Conservation (phyloP, 192 early-diverging fungal species). For the Backusella psychrophila region DNA sequence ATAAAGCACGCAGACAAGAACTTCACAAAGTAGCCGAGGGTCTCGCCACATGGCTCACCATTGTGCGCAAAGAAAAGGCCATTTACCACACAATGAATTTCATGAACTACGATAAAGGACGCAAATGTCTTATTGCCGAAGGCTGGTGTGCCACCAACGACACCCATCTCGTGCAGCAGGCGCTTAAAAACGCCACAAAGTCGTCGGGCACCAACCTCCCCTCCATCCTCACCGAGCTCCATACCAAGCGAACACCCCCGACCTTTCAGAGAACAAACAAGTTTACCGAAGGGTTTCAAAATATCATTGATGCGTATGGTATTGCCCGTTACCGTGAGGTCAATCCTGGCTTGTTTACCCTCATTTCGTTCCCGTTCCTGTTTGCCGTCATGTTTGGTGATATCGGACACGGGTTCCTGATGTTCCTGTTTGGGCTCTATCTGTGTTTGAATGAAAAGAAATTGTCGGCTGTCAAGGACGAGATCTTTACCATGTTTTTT, state of each 20-base stretch:
- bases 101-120: constrained; percentile 91
- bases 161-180: constrained; percentile 75
- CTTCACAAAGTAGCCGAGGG: constrained; percentile 81
- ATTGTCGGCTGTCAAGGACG: constrained; percentile 69
- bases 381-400: constrained; percentile 99
- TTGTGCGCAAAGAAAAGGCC: constrained; percentile 97
- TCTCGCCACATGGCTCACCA: constrained; percentile 81
- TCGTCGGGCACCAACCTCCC: constrained; percentile 81
- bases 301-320: constrained; percentile 96
- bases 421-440: constrained; percentile 71
- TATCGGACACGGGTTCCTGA: constrained; percentile 92
- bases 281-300: constrained; percentile 92
- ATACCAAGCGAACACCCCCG: constrained; percentile 85
- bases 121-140: constrained; percentile 95
- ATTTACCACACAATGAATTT: constrained; percentile 95
- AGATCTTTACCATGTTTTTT: constrained; percentile 88
- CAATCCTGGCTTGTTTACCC: constrained; percentile 95
- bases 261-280: constrained; percentile 95
- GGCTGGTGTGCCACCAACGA: constrained; percentile 94
- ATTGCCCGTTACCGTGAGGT: constrained; percentile 95
- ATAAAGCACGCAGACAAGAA: constrained; percentile 77
- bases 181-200: constrained; percentile 77
- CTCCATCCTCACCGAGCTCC: constrained; percentile 83
- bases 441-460: constrained; percentile 80
- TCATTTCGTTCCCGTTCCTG: constrained; percentile 98